Conservation (phyloP, 1,139 yeast genomes). For the Ogataea hybrid region DNA sequence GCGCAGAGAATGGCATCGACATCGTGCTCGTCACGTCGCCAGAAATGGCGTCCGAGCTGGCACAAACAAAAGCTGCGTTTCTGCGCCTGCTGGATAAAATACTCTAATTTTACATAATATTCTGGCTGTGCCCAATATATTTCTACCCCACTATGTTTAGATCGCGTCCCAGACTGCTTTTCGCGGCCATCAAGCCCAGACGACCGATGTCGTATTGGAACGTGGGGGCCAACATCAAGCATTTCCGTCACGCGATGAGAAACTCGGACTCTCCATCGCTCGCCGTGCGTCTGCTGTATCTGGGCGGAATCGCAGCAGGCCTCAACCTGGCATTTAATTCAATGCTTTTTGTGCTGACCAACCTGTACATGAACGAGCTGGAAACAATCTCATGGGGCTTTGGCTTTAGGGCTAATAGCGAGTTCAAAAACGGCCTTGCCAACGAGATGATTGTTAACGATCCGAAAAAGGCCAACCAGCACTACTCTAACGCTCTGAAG, state of each 20-base stretch:
- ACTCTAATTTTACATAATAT: not conserved
- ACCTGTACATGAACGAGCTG: conserved; percentile 26
- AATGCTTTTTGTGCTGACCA: conserved; percentile 31
- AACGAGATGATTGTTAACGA: conserved; percentile 30
- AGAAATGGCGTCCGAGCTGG: conserved; percentile 4
- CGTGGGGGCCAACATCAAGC: conserved; percentile 30
- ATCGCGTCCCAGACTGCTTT: not conserved
- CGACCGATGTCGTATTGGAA: conserved; percentile 31
- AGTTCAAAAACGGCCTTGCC: conserved; percentile 32
- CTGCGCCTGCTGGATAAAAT: not conserved
- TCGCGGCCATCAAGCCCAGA: not conserved
- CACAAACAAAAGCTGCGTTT: not conserved
- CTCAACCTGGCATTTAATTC: conserved; percentile 32
- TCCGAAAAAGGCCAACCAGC: conserved; percentile 26
- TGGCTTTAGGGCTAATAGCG: conserved; percentile 28
- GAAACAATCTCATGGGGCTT: conserved; percentile 30
- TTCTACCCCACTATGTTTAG: conserved; percentile 6
- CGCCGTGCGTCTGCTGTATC: conserved; percentile 17
- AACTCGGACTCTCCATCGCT: conserved; percentile 16
- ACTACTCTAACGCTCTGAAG: conserved; percentile 26
- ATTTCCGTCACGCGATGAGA: conserved; percentile 26
- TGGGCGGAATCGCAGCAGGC: conserved; percentile 16
- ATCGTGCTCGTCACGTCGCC: conserved; percentile 3
- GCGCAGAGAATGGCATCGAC: conserved; percentile 18
- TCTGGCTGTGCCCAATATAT: not conserved